Base-by-base conservation (phyloP, 1,139 yeast genomes). In the Blastobotrys aristatus region DNA sequence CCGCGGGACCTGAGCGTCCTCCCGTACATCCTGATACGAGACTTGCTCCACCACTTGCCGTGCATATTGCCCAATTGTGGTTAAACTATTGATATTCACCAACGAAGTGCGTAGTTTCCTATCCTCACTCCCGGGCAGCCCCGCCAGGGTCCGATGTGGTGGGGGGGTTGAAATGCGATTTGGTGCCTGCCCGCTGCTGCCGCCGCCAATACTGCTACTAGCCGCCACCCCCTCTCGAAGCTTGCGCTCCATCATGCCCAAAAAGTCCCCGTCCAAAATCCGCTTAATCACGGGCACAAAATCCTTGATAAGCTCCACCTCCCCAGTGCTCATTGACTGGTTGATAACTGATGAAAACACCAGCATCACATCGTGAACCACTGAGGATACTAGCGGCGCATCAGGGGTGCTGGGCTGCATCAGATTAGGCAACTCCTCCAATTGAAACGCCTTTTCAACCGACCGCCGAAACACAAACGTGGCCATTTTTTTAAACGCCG, bases 331-430 rank as follows among this genome's bases (percentile, higher is more conserved):
- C 17, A 84, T 63, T 0, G 79, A 71, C 52, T 80, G 83, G 35
- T 77, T 66, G 29, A 85, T 63, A 6, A 84, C 72, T n/a, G 79
- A 77, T 55, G 86, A 84, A 41, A 89, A 67, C 17, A 89, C 79
- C 57, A 88, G 71, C 31, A 89, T 77, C 40, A 87, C 70, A 62
- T 92, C 98, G 61, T 92, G 98, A 35, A 90, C 80, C 10, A 88
- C 82, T 0, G 97, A 88, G 0, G 95, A 79, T 4, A 85, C 79
- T 3, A 94, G 84, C 3, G 85, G 79, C 43, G 72, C 76, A 53
- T 76, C 86, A 10, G 75, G 57, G 31, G 53, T 57, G 56, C 33
- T 59, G 31, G 40, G 61, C 54, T 43, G 65, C 56, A 42, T 49
- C 6, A 70, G 46, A 43, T 68, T 71, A 0, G 95, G 96, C 20